These are phyloP conservation scores for Colletotrichum shisoi DNA, from an alignment of 2,329 filamentous ascomycete genomes.

Conservation along the genomic window DNA sequence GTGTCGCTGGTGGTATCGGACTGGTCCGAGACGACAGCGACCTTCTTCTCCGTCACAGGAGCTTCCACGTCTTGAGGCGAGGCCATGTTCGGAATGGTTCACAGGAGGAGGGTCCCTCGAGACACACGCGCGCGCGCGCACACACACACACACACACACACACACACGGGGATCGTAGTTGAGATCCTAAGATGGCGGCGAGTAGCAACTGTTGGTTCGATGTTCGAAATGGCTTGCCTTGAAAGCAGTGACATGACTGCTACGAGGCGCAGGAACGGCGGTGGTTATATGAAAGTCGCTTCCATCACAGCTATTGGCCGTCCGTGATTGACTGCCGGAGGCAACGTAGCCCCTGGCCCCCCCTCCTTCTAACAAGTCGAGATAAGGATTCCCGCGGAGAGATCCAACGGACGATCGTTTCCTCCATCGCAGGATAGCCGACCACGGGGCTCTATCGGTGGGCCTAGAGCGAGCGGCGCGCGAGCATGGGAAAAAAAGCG, in stretches of 20 bases:
- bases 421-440: constrained; percentile 16
- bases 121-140: too few relatives aligned
- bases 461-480: background rate
- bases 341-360: constrained; percentile 6
- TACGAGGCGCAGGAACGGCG: background rate
- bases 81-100: constrained; percentile 9
- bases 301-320: background rate
- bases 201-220: too few relatives aligned
- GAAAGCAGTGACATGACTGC: background rate
- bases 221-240: background rate
- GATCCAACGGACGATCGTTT: constrained; percentile 3
- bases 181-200: background rate
- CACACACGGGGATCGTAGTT: background rate
- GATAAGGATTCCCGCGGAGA: constrained; percentile 38
- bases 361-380: background rate
- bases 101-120: background rate
- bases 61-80: constrained; percentile 13
- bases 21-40: constrained; percentile 14
- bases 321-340: constrained; percentile 3
- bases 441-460: constrained; percentile 10
- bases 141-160: too few relatives aligned
- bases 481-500: background rate
- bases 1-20: constrained; percentile 28
- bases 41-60: constrained; percentile 26
- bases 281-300: constrained; percentile 26